Evolutionary conservation across 495 filamentous ascomycete genomes (phyloP).

Genomic region (Aspergillus steynii): DNA sequence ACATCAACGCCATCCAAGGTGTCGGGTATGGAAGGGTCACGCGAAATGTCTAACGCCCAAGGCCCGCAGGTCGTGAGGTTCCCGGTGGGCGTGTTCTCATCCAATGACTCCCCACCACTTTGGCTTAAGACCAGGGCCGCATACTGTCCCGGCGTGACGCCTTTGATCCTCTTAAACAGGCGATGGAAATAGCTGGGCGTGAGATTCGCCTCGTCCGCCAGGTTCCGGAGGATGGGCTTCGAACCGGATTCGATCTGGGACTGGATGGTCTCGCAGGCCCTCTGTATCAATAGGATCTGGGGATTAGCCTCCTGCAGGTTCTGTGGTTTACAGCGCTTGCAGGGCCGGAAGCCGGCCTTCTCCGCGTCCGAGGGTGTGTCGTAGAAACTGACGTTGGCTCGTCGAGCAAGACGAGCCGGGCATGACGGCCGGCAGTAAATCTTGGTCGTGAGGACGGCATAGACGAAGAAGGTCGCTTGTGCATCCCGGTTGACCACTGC

Average conservation of each 20-base stretch:
- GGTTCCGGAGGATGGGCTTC: slow-evolving; percentile 46
- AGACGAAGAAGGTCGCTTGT: slow-evolving; percentile 55
- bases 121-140: slow-evolving; percentile 11
- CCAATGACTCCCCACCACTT: slow-evolving; percentile 3
- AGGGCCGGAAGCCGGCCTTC: slow-evolving; percentile 57
- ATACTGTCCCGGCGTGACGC: slow-evolving; percentile 63
- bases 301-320: slow-evolving; percentile 39
- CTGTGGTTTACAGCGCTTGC: slow-evolving; percentile 65
- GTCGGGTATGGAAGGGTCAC: slow-evolving; percentile 11
- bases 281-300: slow-evolving; percentile 44
- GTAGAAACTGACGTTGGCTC: slow-evolving; percentile 62
- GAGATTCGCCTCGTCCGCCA: slow-evolving; percentile 55
- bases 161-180: slow-evolving; percentile 58
- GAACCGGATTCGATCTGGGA: slow-evolving; percentile 26
- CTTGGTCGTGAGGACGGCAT: slow-evolving; percentile 60
- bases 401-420: slow-evolving; percentile 58
- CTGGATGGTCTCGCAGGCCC: slow-evolving; percentile 41
- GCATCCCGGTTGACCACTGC: slow-evolving; percentile 55
- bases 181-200: slow-evolving; percentile 65
- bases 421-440: slow-evolving; percentile 67
- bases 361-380: slow-evolving; percentile 55
- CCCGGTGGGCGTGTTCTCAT: slow-evolving; percentile 2
- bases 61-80: slow-evolving; percentile 11
- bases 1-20: slow-evolving; percentile 13
- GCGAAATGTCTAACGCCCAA: slow-evolving; percentile 16